Percentiles rank a stretch among this genome's conserved stretches.
Evolutionary conservation across 306 rosid genomes (phyloP).

Genomic region (Glycine latifolia): DNA sequence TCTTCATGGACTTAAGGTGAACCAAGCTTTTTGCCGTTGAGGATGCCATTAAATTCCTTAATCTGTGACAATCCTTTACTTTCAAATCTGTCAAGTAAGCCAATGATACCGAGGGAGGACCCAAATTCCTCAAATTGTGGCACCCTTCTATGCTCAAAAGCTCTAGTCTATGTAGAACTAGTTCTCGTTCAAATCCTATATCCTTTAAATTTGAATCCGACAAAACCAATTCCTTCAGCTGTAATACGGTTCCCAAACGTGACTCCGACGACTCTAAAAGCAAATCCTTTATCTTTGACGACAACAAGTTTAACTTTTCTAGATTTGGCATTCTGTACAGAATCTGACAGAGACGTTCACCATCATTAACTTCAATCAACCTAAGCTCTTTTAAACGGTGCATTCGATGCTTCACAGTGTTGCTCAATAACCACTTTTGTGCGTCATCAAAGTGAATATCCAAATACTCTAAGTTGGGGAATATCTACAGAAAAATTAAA

Average conservation of each 20-base stretch:
- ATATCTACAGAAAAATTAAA: background rate
- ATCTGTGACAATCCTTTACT: rapidly evolving
- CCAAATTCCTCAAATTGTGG: background rate
- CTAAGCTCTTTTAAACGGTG: too few species aligned
- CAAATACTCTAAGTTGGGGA: background rate
- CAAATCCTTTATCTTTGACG: too few species aligned
- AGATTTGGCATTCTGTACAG: too few species aligned
- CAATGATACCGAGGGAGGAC: background rate
- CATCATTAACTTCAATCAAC: too few species aligned
- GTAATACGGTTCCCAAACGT: slow-evolving; percentile 3
- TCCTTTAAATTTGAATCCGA: rapidly evolving
- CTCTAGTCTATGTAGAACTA: slow-evolving; percentile 3
- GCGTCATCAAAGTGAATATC: too few species aligned
- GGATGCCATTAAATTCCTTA: background rate
- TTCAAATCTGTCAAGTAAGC: slow-evolving; percentile 26
- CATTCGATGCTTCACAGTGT: too few species aligned
- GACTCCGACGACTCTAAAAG: too few species aligned
- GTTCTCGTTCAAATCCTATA: slow-evolving; percentile 32
- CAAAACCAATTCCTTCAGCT: slow-evolving; percentile 8
- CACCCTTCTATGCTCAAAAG: rapidly evolving
- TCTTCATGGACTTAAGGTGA: slow-evolving; percentile 26
- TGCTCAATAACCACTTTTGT: too few species aligned
- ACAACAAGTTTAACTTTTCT: too few species aligned
- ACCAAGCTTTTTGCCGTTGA: slow-evolving; percentile 38
- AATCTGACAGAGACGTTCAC: too few species aligned